Percentiles rank a stretch among this genome's conserved stretches.
Evolutionary conservation across 495 filamentous ascomycete species (phyloP).

Genomic region (Aspergillus cristatus): DNA sequence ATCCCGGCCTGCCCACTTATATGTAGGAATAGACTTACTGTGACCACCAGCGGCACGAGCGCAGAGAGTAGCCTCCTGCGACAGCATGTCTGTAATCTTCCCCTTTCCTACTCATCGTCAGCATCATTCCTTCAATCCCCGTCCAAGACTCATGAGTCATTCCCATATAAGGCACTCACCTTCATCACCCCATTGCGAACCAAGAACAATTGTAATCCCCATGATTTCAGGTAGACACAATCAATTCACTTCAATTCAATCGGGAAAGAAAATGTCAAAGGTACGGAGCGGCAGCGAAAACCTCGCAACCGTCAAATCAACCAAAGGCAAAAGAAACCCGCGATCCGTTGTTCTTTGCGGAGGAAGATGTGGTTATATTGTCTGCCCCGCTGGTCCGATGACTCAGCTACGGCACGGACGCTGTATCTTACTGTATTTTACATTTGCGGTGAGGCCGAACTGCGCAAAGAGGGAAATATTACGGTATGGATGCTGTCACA

Average conservation of each 20-base stretch:
- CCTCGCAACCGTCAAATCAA: slow-evolving; percentile 22
- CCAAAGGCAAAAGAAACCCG: slow-evolving; percentile 17
- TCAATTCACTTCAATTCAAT: too few species aligned
- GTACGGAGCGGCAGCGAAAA: slow-evolving; percentile 2
- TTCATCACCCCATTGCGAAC: slow-evolving; percentile 64
- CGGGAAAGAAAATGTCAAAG: too few species aligned
- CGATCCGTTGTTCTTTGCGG: slow-evolving; percentile 12
- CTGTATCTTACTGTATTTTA: too few species aligned
- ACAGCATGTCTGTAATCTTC: slow-evolving; percentile 61
- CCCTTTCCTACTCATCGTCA: slow-evolving; percentile 45
- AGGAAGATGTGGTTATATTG: slow-evolving; percentile 10
- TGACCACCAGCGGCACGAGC: slow-evolving; percentile 60
- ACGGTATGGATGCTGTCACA: background rate
- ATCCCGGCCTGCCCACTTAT: background rate
- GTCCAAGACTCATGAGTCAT: background rate
- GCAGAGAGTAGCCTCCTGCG: slow-evolving; percentile 47
- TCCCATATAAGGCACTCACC: slow-evolving; percentile 27
- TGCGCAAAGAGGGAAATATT: too few species aligned
- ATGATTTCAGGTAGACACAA: slow-evolving; percentile 19
- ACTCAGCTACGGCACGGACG: slow-evolving; percentile 3
- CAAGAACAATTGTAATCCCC: slow-evolving; percentile 51
- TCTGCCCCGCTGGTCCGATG: slow-evolving; percentile 3
- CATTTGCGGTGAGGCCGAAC: too few species aligned
- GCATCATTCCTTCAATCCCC: background rate
- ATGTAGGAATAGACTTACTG: too few species aligned